phyloP scores from a whole-genome alignment of 1,284 basidiomycete genomes.

The Fistulina hepatica region DNA sequence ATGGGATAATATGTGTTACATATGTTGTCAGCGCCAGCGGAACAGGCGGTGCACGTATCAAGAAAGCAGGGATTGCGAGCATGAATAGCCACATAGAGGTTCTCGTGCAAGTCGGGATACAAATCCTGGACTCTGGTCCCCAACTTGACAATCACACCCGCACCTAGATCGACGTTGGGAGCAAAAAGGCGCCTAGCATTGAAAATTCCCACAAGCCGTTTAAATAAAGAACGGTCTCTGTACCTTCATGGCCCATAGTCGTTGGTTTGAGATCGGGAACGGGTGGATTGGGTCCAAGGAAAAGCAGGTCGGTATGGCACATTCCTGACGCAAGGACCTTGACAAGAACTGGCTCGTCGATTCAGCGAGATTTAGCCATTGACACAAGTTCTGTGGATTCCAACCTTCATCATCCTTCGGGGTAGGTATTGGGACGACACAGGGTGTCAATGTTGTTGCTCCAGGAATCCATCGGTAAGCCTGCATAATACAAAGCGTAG shows the following conservation, averaged over 20 bases:
- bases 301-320: background rate
- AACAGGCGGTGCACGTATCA: background rate
- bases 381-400: too few relatives aligned
- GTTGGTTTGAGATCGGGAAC: background rate
- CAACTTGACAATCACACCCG: background rate
- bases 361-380: too few relatives aligned
- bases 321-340: background rate
- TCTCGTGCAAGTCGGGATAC: background rate
- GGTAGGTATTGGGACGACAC: too few relatives aligned
- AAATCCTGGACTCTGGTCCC: background rate
- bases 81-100: background rate
- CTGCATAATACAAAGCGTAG: too few relatives aligned
- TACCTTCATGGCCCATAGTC: background rate
- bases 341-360: slow-evolving; percentile 1
- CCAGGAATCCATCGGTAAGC: too few relatives aligned
- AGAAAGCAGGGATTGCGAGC: background rate
- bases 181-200: too few relatives aligned
- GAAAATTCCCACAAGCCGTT: background rate
- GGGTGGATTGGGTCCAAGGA: background rate
- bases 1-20: slow-evolving; percentile 1
- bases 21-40: slow-evolving; percentile 4
- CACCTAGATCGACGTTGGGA: too few relatives aligned
- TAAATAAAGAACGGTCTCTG: background rate
- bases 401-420: too few relatives aligned
- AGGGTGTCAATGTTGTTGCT: too few relatives aligned